Conservation (phyloP, 2,329 filamentous ascomycete species). For the Colletotrichum godetiae region DNA sequence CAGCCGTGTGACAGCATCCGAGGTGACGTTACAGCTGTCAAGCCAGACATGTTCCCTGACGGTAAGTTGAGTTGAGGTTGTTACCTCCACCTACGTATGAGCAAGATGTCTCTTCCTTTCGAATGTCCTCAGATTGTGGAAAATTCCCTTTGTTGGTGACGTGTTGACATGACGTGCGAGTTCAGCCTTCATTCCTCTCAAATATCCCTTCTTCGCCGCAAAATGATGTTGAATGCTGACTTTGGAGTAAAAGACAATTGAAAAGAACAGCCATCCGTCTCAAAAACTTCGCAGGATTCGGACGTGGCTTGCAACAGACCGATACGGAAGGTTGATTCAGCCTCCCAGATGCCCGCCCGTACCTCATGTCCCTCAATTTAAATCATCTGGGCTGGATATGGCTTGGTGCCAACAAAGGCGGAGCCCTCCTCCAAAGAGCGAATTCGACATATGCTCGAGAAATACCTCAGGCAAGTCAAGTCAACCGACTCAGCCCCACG, state of each 20-base stretch:
- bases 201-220: neutral
- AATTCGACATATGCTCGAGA: constrained; percentile 4
- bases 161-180: constrained; percentile 1
- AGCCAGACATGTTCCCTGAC: neutral
- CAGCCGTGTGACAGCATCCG: neutral
- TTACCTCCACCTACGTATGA: constrained; percentile 9
- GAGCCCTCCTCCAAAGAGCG: neutral
- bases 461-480: neutral
- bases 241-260: neutral
- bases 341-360: neutral
- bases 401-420: constrained; percentile 6
- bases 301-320: neutral
- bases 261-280: neutral
- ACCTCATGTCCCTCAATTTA: neutral
- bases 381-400: neutral
- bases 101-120: constrained; percentile 7
- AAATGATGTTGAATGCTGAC: neutral
- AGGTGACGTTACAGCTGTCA: neutral
- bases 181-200: constrained; percentile 5
- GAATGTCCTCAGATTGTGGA: neutral
- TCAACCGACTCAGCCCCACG: neutral
- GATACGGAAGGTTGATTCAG: constrained; percentile 1
- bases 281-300: constrained; percentile 2
- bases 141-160: constrained; percentile 3
- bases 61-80: constrained; percentile 2